Evolutionary conservation across 306 rosid species (phyloP), one percentile per base, ranked within the genome.

Genomic region (Acacia melanoxylon): DNA sequence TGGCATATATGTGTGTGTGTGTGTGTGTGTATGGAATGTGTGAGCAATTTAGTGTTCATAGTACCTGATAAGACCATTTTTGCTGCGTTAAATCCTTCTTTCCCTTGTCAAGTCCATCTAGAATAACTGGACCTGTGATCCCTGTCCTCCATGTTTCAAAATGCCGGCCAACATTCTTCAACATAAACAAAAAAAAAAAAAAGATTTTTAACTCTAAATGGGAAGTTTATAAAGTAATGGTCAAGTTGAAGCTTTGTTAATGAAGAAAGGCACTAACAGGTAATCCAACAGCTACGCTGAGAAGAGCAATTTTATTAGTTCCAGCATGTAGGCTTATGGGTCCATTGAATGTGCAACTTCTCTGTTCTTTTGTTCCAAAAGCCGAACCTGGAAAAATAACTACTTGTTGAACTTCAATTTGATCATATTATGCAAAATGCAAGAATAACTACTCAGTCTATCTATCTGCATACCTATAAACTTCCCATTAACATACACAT

Each of bases 31-130:
- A 4, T 24, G 16, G 66, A 65, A 16, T 66, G 42, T 66, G 42
- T 31, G 54, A 24, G 46, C 2, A 5, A 14, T 27, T 29, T 25
- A 19, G 51, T 37, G 75, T 29, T 76, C 33, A 49, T 42, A 81
- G 69, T 22, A 95, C 99, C 97, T 91, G 94, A 90, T 95, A 91
- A 72, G 93, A 90, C 99, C 99, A 95, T 83, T 88, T 93, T 72
- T 92, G 98, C 81, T 58, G 27, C 3, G 97, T 84, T 82, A 93
- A 81, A 62, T 95, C 97, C 71, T 66, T 91, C 70, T 78, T 91
- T 81, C 97, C 99, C 1, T 74, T 80, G 54, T 89, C 88, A 58
- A 95, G 97, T 63, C 98, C 99, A 58, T 87, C 79, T 63, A 95
- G 81, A 75, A 87, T 86, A 82, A 95, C 91, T 35, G 98, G 92